Conservation (phyloP, 2,329 filamentous ascomycete species). For the Sarocladium oryzae region DNA sequence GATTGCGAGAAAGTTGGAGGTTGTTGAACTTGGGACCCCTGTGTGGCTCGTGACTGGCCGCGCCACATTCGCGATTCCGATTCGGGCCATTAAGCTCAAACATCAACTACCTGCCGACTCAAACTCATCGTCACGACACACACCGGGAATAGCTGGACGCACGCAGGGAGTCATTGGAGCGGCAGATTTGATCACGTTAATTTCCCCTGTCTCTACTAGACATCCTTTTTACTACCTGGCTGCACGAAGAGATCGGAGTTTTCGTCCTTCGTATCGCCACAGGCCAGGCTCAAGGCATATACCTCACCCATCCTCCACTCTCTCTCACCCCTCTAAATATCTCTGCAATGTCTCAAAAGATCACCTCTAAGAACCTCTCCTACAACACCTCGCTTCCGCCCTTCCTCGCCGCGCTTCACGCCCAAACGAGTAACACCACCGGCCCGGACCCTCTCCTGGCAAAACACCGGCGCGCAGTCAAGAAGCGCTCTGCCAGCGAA, state of each 20-base stretch:
- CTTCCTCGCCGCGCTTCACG: slow-evolving; percentile 52
- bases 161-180: too few relatives aligned
- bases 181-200: neutral
- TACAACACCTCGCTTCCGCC: slow-evolving; percentile 57
- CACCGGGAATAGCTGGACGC: too few relatives aligned
- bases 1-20: too few relatives aligned
- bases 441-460: slow-evolving; percentile 48
- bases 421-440: slow-evolving; percentile 42
- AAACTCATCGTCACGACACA: neutral
- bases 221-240: too few relatives aligned
- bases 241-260: too few relatives aligned
- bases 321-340: neutral
- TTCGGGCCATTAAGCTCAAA: neutral
- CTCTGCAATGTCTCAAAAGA: slow-evolving; percentile 46
- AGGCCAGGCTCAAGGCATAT: too few relatives aligned
- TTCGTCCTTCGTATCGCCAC: too few relatives aligned
- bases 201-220: too few relatives aligned
- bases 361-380: slow-evolving; percentile 63
- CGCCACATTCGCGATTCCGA: slow-evolving; percentile 2
- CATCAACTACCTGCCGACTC: neutral
- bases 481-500: slow-evolving; percentile 54
- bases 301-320: too few relatives aligned
- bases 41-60: slow-evolving; percentile 21
- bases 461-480: slow-evolving; percentile 35
- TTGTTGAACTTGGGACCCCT: slow-evolving; percentile 55